These are phyloP conservation scores for Scortechinia acanthostroma DNA, from an alignment of 2,329 filamentous ascomycete genomes.

Conservation along the genomic window DNA sequence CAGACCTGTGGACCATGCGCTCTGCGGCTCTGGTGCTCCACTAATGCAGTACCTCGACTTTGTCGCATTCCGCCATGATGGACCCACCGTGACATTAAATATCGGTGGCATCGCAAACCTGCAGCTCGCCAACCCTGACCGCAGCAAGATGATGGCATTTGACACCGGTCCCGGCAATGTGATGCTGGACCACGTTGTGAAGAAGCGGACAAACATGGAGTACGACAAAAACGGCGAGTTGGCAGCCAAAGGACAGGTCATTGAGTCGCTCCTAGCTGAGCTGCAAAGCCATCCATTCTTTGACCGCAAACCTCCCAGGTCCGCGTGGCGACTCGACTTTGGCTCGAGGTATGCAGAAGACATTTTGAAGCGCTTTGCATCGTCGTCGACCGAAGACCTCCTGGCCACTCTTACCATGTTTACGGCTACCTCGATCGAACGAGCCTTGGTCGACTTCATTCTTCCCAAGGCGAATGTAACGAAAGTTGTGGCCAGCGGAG, in stretches of 20 bases:
- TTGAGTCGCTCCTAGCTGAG: slow-evolving; percentile 9
- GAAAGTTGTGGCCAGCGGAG: slow-evolving; percentile 14
- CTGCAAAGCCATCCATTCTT: slow-evolving; percentile 14
- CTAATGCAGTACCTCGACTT: slow-evolving; percentile 21
- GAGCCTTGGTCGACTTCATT: slow-evolving; percentile 13
- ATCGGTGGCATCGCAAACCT: slow-evolving; percentile 20
- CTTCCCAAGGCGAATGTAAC: slow-evolving; percentile 10
- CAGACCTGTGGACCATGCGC: slow-evolving; percentile 16
- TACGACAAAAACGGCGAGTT: slow-evolving; percentile 17
- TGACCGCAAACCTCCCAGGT: slow-evolving; percentile 13
- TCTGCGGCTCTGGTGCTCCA: slow-evolving; percentile 15
- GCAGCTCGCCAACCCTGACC: slow-evolving; percentile 15
- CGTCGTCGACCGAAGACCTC: slow-evolving; percentile 11
- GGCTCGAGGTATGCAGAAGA: slow-evolving; percentile 13
- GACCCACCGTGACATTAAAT: slow-evolving; percentile 14
- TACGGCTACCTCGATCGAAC: slow-evolving; percentile 11
- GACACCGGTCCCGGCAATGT: slow-evolving; percentile 18
- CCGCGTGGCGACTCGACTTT: slow-evolving; percentile 17
- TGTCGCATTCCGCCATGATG: slow-evolving; percentile 14
- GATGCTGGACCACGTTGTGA: slow-evolving; percentile 17
- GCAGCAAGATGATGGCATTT: slow-evolving; percentile 19
- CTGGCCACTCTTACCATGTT: slow-evolving; percentile 13
- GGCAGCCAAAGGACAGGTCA: slow-evolving; percentile 11
- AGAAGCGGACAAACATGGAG: slow-evolving; percentile 10
- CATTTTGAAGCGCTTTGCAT: slow-evolving; percentile 9